A percentile compares a stretch with the other conserved stretches of the same genome.
Conservation (phyloP, 495 filamentous ascomycete genomes). For the Beverwykella pulmonaria region DNA sequence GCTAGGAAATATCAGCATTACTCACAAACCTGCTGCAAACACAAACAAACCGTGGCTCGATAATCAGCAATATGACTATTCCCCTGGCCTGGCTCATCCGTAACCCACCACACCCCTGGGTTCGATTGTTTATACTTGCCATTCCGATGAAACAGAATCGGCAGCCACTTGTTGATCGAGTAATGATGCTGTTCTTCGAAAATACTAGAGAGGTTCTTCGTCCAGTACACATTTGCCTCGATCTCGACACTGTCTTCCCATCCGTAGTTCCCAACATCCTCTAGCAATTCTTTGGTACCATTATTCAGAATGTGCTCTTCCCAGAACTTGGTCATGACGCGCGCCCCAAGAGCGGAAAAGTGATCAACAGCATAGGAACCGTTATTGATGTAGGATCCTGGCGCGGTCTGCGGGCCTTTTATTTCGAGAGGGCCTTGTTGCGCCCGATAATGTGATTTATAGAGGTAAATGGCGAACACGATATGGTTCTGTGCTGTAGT, state of each 20-base stretch:
- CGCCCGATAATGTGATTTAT: conserved; percentile 18
- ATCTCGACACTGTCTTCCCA: conserved; percentile 28
- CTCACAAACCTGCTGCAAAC: neutral
- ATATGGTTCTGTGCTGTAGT: conserved; percentile 14
- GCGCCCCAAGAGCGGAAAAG: conserved; percentile 42
- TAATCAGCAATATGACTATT: conserved; percentile 40
- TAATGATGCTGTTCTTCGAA: conserved; percentile 37
- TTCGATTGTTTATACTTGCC: neutral
- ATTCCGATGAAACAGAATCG: conserved; percentile 31
- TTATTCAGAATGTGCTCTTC: conserved; percentile 40
- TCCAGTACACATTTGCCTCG: conserved; percentile 25
- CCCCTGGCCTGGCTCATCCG: conserved; percentile 34
- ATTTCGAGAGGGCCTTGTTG: conserved; percentile 16
- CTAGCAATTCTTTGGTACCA: conserved; percentile 37
- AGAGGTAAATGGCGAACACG: conserved; percentile 32
- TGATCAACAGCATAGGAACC: conserved; percentile 46
- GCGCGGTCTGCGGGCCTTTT: conserved; percentile 18
- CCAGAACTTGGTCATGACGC: conserved; percentile 41
- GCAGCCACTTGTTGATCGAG: conserved; percentile 30
- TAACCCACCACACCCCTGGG: conserved; percentile 28
- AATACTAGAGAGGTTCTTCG: conserved; percentile 25
- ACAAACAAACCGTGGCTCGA: conserved; percentile 16
- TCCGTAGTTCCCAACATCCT: conserved; percentile 40
- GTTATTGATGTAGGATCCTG: conserved; percentile 35
- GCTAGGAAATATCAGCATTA: conserved; percentile 10